Conservation (phyloP, 257 asterid genomes). For the Pogostemon cablin region DNA sequence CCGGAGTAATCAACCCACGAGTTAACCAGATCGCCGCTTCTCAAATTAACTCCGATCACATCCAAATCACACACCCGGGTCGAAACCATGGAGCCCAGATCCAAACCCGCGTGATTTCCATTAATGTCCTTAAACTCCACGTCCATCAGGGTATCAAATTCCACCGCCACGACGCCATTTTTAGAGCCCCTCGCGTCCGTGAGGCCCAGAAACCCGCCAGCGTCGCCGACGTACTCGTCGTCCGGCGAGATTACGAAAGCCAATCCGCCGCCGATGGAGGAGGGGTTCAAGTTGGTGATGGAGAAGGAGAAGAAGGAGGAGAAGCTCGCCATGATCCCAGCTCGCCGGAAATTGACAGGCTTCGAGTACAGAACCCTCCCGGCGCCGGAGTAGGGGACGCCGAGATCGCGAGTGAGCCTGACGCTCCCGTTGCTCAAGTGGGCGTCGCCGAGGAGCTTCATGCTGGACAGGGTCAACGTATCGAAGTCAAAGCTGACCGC, state of each 20-base stretch:
- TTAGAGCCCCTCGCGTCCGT: constrained; percentile 41
- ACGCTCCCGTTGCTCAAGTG: constrained; percentile 75
- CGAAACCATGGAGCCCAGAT: constrained; percentile 74
- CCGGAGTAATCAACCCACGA: constrained; percentile 91
- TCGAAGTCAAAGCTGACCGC: constrained; percentile 62
- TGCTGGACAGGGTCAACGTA: constrained; percentile 51
- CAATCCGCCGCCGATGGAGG: constrained; percentile 86
- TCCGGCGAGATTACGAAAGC: constrained; percentile 77
- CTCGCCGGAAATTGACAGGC: constrained; percentile 64
- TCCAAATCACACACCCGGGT: constrained; percentile 54
- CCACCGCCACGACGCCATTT: constrained; percentile 68
- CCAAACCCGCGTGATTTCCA: constrained; percentile 89
- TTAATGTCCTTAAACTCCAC: constrained; percentile 70
- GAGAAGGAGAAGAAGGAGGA: constrained; percentile 86
- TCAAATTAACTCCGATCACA: constrained; percentile 52
- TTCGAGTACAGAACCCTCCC: constrained; percentile 66
- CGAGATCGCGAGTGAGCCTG: constrained; percentile 65
- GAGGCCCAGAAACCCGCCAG: constrained; percentile 73
- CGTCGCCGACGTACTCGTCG: constrained; percentile 65
- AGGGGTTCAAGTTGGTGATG: constrained; percentile 65
- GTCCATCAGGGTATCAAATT: constrained; percentile 85
- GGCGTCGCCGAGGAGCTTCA: constrained; percentile 86
- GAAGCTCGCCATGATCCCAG: constrained; percentile 64
- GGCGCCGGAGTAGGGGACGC: constrained; percentile 82
- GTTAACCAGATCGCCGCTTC: constrained; percentile 67